Percentiles rank a stretch among this genome's conserved stretches.
phyloP scores from a whole-genome alignment of 2,329 filamentous ascomycete genomes.

The Xylaria sp. region DNA sequence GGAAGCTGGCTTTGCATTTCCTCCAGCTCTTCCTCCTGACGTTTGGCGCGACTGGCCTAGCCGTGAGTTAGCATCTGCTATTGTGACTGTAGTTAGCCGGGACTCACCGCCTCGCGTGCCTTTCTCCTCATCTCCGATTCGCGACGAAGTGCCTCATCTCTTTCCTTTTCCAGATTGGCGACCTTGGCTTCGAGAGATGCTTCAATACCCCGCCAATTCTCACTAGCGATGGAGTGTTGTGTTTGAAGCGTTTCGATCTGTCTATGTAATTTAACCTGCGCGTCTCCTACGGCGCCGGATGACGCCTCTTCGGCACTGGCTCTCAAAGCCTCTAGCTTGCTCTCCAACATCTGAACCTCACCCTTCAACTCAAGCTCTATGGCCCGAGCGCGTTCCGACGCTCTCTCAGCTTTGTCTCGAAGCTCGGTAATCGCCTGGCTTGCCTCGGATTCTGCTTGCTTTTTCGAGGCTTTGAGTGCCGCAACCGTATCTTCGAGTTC shows the following conservation, averaged over 20 bases:
- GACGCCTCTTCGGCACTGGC: constrained; percentile 88
- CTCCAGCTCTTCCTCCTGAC: constrained; percentile 86
- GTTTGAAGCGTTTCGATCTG: constrained; percentile 96
- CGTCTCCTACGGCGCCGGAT: constrained; percentile 81
- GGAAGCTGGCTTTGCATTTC: constrained; percentile 71
- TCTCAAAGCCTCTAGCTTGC: constrained; percentile 88
- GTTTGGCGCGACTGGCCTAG: constrained; percentile 72
- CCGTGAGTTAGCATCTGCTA: constrained; percentile 37
- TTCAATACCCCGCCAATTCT: constrained; percentile 98
- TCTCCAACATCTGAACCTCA: constrained; percentile 83
- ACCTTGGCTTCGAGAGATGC: constrained; percentile 82
- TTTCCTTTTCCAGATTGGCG: constrained; percentile 84
- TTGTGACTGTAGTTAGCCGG: constrained; percentile 39
- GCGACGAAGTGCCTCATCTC: constrained; percentile 83
- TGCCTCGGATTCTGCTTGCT: constrained; percentile 60
- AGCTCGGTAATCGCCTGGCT: constrained; percentile 67
- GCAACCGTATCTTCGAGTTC: constrained; percentile 68
- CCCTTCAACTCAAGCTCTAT: constrained; percentile 81
- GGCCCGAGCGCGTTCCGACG: constrained; percentile 74
- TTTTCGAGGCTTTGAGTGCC: constrained; percentile 82
- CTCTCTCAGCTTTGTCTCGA: constrained; percentile 77
- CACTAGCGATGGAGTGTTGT: constrained; percentile 91
- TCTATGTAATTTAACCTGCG: constrained; percentile 87
- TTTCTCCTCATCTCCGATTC: constrained; percentile 92
- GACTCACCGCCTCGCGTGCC: constrained; percentile 81